Percentiles rank a stretch among this genome's conserved stretches.
These are phyloP conservation scores for Hypsizygus ulmarius DNA, from an alignment of 1,284 basidiomycete genomes.

Conservation along the genomic window DNA sequence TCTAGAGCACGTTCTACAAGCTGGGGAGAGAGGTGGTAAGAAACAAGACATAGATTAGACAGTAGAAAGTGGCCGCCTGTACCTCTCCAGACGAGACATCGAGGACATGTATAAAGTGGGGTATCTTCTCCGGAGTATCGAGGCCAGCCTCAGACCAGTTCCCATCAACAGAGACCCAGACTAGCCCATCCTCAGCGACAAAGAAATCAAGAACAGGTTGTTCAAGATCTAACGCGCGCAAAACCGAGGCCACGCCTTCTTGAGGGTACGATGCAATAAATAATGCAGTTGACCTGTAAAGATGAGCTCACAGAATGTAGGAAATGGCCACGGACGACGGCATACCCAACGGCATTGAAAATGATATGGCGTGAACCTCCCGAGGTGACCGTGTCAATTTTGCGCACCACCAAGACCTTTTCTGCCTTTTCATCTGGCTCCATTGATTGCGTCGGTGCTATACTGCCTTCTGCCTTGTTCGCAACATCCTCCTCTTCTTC, in stretches of 20 bases:
- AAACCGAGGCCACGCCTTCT: constrained; percentile 23
- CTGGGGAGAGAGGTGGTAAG: constrained; percentile 17
- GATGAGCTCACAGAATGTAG: constrained; percentile 1
- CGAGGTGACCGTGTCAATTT: constrained; percentile 44
- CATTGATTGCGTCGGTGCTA: not conserved
- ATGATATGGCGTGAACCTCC: constrained; percentile 42
- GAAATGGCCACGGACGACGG: not conserved
- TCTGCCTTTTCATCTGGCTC: constrained; percentile 14
- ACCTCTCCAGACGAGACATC: constrained; percentile 31
- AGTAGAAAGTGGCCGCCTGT: constrained; percentile 3
- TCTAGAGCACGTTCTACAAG: constrained; percentile 27
- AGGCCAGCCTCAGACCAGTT: constrained; percentile 30
- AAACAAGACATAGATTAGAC: not conserved
- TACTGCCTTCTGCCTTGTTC: constrained; percentile 9
- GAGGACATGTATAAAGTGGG: constrained; percentile 23
- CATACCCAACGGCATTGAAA: constrained; percentile 70
- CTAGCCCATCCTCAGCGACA: constrained; percentile 33
- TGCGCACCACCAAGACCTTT: constrained; percentile 51
- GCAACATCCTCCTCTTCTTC: constrained; percentile 9
- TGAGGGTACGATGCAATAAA: constrained; percentile 49
- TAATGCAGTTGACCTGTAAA: constrained; percentile 62
- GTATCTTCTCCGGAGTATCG: constrained; percentile 7
- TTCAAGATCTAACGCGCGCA: constrained; percentile 49
- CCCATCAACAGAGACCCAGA: constrained; percentile 54
- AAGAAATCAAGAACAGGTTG: constrained; percentile 62